These are phyloP conservation scores for Scedosporium dehoogii DNA, from an alignment of 2,329 filamentous ascomycete species.

Conservation along the genomic window DNA sequence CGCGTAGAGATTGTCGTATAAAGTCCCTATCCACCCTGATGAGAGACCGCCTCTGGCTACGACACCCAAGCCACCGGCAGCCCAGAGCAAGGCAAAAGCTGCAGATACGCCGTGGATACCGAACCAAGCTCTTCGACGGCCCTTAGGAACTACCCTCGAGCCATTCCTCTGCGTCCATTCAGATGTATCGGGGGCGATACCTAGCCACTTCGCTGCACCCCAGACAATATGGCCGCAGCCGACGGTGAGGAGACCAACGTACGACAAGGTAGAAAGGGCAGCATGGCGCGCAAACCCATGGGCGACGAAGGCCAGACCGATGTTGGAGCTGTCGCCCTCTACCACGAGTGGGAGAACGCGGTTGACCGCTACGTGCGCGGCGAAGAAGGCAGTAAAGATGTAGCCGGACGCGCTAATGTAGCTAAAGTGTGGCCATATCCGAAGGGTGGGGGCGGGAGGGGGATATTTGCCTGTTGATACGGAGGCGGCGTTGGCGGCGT, in stretches of 20 bases:
- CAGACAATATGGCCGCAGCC: slow-evolving; percentile 73
- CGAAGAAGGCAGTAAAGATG: slow-evolving; percentile 52
- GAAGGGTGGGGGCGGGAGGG: slow-evolving; percentile 1
- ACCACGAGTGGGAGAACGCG: slow-evolving; percentile 63
- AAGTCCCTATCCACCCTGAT: slow-evolving; percentile 67
- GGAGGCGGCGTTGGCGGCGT: slow-evolving; percentile 56
- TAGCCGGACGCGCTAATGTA: slow-evolving; percentile 67
- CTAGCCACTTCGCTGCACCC: slow-evolving; percentile 77
- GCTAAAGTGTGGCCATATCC: slow-evolving; percentile 61
- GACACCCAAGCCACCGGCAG: slow-evolving; percentile 69
- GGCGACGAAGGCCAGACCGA: slow-evolving; percentile 72
- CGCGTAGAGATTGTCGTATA: slow-evolving; percentile 61
- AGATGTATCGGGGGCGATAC: slow-evolving; percentile 23
- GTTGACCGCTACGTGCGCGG: slow-evolving; percentile 66
- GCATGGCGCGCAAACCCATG: slow-evolving; percentile 75
- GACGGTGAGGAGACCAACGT: slow-evolving; percentile 54
- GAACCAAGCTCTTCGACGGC: slow-evolving; percentile 49
- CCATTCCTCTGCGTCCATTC: slow-evolving; percentile 30
- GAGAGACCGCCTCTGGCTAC: slow-evolving; percentile 62
- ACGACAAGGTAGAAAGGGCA: slow-evolving; percentile 56
- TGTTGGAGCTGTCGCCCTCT: slow-evolving; percentile 77
- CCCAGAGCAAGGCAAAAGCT: slow-evolving; percentile 58
- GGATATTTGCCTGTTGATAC: slow-evolving; percentile 12
- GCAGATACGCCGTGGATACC: slow-evolving; percentile 56
- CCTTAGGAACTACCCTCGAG: slow-evolving; percentile 33